Evolutionary conservation across 306 rosid genomes (phyloP).

Genomic region (Fragaria ananassa): DNA sequence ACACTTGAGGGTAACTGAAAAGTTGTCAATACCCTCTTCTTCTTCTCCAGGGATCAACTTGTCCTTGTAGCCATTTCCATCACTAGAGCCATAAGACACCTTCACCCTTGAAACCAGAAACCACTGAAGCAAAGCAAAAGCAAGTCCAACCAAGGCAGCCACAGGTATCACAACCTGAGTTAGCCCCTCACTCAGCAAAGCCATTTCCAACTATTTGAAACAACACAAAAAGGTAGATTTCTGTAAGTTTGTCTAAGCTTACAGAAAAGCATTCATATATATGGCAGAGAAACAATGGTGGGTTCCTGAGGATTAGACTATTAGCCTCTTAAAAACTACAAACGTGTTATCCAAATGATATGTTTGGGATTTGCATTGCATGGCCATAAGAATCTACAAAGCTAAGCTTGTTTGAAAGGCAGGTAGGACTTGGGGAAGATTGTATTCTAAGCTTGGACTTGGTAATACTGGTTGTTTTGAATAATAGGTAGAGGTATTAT

Average conservation of each 20-base stretch:
- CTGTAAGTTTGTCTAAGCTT: neutral
- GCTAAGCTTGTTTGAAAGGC: conserved; percentile 42
- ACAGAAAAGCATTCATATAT: conserved; percentile 1
- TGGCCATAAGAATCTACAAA: conserved; percentile 24
- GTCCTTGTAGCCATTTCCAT: conserved; percentile 27
- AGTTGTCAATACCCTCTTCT: conserved; percentile 46
- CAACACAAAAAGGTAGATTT: conserved; percentile 9
- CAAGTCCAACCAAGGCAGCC: conserved; percentile 54
- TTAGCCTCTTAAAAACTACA: conserved; percentile 3
- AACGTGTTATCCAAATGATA: neutral
- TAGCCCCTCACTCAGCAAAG: conserved; percentile 45
- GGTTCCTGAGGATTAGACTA: conserved; percentile 3
- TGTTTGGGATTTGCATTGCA: neutral
- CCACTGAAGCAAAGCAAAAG: conserved; percentile 68
- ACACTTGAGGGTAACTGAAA: conserved; percentile 48
- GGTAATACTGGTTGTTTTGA: conserved; percentile 42
- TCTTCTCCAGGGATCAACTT: conserved; percentile 43
- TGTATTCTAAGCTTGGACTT: conserved; percentile 1
- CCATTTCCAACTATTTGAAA: conserved; percentile 37
- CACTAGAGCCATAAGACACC: conserved; percentile 34
- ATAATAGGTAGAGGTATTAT: conserved; percentile 22
- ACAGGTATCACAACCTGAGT: conserved; percentile 56
- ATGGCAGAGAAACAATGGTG: conserved; percentile 8
- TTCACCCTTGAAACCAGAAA: conserved; percentile 48
- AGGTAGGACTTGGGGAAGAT: conserved; percentile 23